Evolutionary conservation across 805 yeast genomes (phyloP).

Genomic region (Candida michaelii): DNA sequence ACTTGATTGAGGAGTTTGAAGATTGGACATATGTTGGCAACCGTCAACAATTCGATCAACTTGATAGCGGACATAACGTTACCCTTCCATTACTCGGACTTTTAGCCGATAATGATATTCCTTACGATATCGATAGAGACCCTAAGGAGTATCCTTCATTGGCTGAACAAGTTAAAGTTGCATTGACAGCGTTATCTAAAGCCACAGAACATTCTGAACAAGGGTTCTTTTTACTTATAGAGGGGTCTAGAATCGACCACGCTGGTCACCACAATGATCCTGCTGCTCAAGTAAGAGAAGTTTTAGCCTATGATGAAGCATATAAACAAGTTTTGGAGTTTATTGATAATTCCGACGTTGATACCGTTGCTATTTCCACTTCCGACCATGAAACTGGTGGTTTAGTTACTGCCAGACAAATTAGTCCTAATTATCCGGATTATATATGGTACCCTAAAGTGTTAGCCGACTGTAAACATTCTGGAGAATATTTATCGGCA

Average conservation of each 20-base stretch:
- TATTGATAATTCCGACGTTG: conserved; percentile 65
- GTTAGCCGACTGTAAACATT: conserved; percentile 63
- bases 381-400: conserved; percentile 98
- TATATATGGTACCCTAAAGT: conserved; percentile 82
- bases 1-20: conserved; percentile 65
- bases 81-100: conserved; percentile 74
- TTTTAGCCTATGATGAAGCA: conserved; percentile 81
- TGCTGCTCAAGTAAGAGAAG: conserved; percentile 89
- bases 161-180: conserved; percentile 73
- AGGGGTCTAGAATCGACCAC: conserved; percentile 92
- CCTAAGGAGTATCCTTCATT: conserved; percentile 64
- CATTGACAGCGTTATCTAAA: conserved; percentile 62
- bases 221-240: conserved; percentile 84
- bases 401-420: conserved; percentile 75
- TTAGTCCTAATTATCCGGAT: conserved; percentile 69
- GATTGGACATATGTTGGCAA: conserved; percentile 60
- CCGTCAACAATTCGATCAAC: conserved; percentile 55
- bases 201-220: conserved; percentile 72
- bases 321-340: conserved; percentile 69
- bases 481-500: conserved; percentile 65
- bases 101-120: conserved; percentile 73
- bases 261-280: conserved; percentile 94
- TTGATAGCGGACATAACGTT: conserved; percentile 57
- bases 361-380: conserved; percentile 77
- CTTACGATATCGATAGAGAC: conserved; percentile 79